These are phyloP conservation scores for Ilex asprella DNA, from an alignment of 257 asterid species.

Conservation along the genomic window DNA sequence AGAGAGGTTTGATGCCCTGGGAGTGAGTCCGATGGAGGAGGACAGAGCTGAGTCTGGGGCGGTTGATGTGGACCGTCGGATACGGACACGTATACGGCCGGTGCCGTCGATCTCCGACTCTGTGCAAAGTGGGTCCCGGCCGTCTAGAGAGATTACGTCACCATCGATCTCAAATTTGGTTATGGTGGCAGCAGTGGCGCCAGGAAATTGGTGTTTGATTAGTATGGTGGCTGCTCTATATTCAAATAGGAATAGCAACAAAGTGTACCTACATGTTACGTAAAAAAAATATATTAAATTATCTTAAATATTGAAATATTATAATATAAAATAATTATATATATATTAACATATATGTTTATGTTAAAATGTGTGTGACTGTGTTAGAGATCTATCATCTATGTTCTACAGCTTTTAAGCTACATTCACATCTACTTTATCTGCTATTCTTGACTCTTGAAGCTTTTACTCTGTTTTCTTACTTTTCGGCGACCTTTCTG, in stretches of 20 bases:
- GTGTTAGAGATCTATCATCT: too few relatives aligned
- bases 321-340: too few relatives aligned
- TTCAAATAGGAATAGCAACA: conserved; percentile 63
- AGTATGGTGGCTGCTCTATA: conserved; percentile 60
- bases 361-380: too few relatives aligned
- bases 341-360: too few relatives aligned
- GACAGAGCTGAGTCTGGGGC: conserved; percentile 33
- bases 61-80: conserved; percentile 61
- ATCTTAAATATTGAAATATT: too few relatives aligned
- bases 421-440: too few relatives aligned
- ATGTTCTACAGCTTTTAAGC: too few relatives aligned
- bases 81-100: conserved; percentile 54
- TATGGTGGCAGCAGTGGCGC: conserved; percentile 50
- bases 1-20: conserved; percentile 57
- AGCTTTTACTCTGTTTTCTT: too few relatives aligned
- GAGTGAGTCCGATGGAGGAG: conserved; percentile 52
- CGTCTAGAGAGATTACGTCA: conserved; percentile 66
- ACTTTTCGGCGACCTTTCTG: too few relatives aligned
- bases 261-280: conserved; percentile 49
- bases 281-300: too few relatives aligned
- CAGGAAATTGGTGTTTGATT: conserved; percentile 56
- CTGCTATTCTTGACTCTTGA: too few relatives aligned
- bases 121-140: conserved; percentile 63
- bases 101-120: conserved; percentile 49
- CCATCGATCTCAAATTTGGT: conserved; percentile 51